Evolutionary conservation across 1,284 basidiomycete genomes (phyloP), one percentile per base, ranked within the genome.

Genomic region (Apiotrichum akiyoshidainum): DNA sequence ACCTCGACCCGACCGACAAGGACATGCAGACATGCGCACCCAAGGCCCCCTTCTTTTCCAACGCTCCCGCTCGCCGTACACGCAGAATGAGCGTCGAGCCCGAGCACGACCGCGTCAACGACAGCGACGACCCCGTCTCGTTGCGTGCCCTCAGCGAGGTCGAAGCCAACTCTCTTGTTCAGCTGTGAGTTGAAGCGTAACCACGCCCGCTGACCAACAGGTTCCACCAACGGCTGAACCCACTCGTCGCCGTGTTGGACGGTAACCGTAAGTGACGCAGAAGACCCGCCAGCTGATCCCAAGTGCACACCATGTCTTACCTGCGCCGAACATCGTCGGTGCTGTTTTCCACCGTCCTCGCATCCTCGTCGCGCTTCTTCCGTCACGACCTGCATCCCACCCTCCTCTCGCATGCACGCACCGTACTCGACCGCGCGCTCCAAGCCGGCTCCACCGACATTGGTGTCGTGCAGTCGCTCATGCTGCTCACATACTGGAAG

Each of bases 401-500:
- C 1, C 67, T 74, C 2, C 56, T 67, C 7, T 55, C 61, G 0
- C 72, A 73, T 45, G 68, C 72, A 10, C 61, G 65, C 13, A 68
- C 68, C 1, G 51, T 72, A 17, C 61, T 71, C 21, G 67, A 68
- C 48, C 65, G 71, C 39, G 71, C 70, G 3, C 50, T 72, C 7
- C 58, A 57, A n/a, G 34, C 57, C 5, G 71, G 71, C 12, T 48
- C 51, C 0, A 54, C 64, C 1, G 64, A 69, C 48, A 68, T 69
- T 14, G 67, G 66, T 16, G 57, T 74, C 31, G 61, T 73, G 14
- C 72, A 74, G 57, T 59, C 61, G 11, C 60, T 73, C 34, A 67
- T 72, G 67, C 63, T 74, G 34, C 55, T 72, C 48, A 69, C 65
- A n/a, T 74, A 73, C 59, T 71, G 68, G 65, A 74, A 74, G 53